Evolutionary conservation across 2,329 filamentous ascomycete genomes (phyloP).

Genomic region (Venturiaceae sp.): DNA sequence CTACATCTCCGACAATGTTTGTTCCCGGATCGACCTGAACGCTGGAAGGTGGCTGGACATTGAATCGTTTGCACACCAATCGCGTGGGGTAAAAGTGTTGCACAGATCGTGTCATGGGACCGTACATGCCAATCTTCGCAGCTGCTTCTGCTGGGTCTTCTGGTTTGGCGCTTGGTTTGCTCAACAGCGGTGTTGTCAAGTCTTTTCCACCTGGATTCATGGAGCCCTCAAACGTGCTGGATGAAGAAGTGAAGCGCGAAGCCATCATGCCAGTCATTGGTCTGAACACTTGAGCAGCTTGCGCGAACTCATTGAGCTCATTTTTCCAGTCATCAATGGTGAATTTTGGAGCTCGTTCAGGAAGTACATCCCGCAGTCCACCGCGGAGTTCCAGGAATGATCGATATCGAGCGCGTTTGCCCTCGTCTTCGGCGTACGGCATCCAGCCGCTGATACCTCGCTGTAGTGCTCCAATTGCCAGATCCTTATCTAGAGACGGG

Average conservation of each 20-base stretch:
- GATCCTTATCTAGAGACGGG: constrained; percentile 29
- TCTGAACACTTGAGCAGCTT: constrained; percentile 72
- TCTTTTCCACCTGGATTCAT: constrained; percentile 17
- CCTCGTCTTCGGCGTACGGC: constrained; percentile 76
- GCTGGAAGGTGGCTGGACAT: constrained; percentile 53
- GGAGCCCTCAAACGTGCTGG: constrained; percentile 25
- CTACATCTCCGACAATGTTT: constrained; percentile 12
- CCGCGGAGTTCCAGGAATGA: constrained; percentile 71
- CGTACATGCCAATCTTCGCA: constrained; percentile 87
- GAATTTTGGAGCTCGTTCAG: constrained; percentile 41
- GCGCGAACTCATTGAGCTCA: constrained; percentile 70
- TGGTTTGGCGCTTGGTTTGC: constrained; percentile 6
- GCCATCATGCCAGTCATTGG: constrained; percentile 91
- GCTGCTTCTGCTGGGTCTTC: constrained; percentile 73
- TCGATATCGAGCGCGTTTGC: constrained; percentile 72
- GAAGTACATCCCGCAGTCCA: constrained; percentile 46
- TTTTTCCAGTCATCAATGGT: constrained; percentile 65
- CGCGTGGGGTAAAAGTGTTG: constrained; percentile 70
- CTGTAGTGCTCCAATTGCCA: constrained; percentile 35
- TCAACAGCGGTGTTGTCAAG: constrained; percentile 10
- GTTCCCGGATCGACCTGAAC: constrained; percentile 45
- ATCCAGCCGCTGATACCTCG: constrained; percentile 54
- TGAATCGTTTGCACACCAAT: constrained; percentile 89
- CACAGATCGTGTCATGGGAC: constrained; percentile 67
- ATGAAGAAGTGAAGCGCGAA: constrained; percentile 74